These are phyloP conservation scores for Coffea eugenioides DNA, from an alignment of 257 asterid genomes.

Conservation along the genomic window DNA sequence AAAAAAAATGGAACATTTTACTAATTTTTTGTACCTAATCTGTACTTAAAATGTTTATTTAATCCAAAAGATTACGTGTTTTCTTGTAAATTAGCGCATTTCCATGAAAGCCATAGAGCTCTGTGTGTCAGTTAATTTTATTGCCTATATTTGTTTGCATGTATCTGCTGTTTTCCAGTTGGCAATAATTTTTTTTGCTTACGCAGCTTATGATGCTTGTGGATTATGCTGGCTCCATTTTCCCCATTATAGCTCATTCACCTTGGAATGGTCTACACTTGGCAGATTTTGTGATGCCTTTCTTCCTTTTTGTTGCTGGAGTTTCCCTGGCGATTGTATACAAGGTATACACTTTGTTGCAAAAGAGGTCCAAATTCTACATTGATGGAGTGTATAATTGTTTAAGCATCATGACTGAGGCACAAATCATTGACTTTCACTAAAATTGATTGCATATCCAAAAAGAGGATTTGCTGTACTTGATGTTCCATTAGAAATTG, in stretches of 20 bases:
- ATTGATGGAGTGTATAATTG: too few relatives aligned
- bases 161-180: too few relatives aligned
- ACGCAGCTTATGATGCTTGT: conserved; percentile 81
- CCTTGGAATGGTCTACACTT: conserved; percentile 85
- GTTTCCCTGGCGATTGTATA: conserved; percentile 58
- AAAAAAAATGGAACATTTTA: too few relatives aligned
- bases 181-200: background rate
- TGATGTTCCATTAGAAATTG: background rate
- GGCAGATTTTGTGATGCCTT: conserved; percentile 91
- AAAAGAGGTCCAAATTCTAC: background rate
- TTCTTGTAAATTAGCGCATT: too few relatives aligned
- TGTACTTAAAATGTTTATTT: too few relatives aligned
- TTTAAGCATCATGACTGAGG: background rate
- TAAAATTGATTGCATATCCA: background rate
- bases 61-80: too few relatives aligned
- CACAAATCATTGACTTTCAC: background rate
- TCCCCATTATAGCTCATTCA: conserved; percentile 66
- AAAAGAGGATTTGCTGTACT: background rate
- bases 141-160: background rate
- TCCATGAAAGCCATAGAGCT: background rate
- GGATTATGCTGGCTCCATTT: conserved; percentile 74
- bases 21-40: too few relatives aligned
- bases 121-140: background rate
- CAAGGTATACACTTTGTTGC: conserved; percentile 39
- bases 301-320: conserved; percentile 82